Conservation (phyloP, 1,284 basidiomycete species). For the Ceratobasidium sp. region DNA sequence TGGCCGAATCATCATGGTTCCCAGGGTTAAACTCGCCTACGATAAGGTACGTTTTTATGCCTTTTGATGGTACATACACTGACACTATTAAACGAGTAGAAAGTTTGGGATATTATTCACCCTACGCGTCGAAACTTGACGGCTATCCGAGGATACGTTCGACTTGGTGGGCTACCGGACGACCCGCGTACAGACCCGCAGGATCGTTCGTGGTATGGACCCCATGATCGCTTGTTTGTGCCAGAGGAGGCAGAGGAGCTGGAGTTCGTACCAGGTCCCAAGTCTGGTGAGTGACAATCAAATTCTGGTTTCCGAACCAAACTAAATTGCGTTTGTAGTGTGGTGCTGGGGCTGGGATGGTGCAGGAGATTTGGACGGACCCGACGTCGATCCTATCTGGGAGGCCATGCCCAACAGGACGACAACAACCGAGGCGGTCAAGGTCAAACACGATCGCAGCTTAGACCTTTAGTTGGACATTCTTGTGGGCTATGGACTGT, state of each 20-base stretch:
- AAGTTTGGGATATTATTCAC: slow-evolving; percentile 93
- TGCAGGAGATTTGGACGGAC: slow-evolving; percentile 93
- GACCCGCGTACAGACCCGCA: slow-evolving; percentile 94
- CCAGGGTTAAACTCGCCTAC: slow-evolving; percentile 93
- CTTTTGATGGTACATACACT: slow-evolving; percentile 22
- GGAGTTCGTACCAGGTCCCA: slow-evolving; percentile 82
- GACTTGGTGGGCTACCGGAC: slow-evolving; percentile 91
- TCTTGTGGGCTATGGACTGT: slow-evolving; percentile 1
- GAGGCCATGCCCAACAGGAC: slow-evolving; percentile 81
- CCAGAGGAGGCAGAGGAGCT: slow-evolving; percentile 83
- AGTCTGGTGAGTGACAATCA: slow-evolving; percentile 71
- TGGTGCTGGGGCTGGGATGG: slow-evolving; percentile 99
- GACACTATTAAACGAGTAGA: slow-evolving; percentile 59
- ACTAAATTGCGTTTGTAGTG: slow-evolving; percentile 61
- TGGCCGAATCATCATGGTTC: slow-evolving; percentile 95
- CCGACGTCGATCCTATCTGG: slow-evolving; percentile 96
- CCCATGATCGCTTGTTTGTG: slow-evolving; percentile 91
- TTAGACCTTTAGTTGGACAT: slow-evolving; percentile 14
- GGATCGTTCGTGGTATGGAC: slow-evolving; percentile 93
- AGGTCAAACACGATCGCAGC: slow-evolving; percentile 78
- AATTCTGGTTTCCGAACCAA: background rate
- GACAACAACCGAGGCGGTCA: slow-evolving; percentile 67
- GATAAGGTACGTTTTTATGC: slow-evolving; percentile 70
- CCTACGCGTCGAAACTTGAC: slow-evolving; percentile 87
- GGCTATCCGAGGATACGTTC: slow-evolving; percentile 90